A percentile compares a stretch with the other conserved stretches of the same genome.
Conservation (phyloP, 2,329 filamentous ascomycete species). For the Phialophora macrospora region DNA sequence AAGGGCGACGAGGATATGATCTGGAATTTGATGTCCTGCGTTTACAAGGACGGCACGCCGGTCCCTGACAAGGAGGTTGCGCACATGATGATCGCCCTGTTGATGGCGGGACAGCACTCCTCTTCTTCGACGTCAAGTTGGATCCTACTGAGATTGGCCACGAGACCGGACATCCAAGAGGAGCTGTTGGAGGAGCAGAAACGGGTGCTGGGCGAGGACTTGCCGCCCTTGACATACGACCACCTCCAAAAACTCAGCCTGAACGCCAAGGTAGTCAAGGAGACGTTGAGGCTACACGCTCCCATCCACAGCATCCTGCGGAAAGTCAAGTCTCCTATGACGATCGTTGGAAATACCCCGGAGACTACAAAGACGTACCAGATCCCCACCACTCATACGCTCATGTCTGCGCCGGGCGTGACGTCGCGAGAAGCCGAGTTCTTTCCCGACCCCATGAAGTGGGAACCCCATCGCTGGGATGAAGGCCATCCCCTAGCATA, state of each 20-base stretch:
- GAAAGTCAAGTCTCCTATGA: conserved; percentile 70
- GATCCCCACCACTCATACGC: conserved; percentile 77
- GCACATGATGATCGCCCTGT: conserved; percentile 83
- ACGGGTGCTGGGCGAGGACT: conserved; percentile 58
- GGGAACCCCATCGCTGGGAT: conserved; percentile 93
- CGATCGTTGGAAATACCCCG: conserved; percentile 65
- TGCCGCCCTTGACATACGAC: conserved; percentile 63
- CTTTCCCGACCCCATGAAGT: conserved; percentile 80
- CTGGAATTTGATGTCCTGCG: conserved; percentile 75
- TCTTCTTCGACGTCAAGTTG: conserved; percentile 77
- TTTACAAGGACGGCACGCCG: conserved; percentile 72
- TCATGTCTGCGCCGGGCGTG: conserved; percentile 85
- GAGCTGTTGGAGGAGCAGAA: conserved; percentile 72
- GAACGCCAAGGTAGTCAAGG: conserved; percentile 68
- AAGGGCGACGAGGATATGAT: conserved; percentile 71
- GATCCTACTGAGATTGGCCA: conserved; percentile 75
- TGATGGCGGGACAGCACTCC: conserved; percentile 84
- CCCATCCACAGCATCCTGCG: conserved; percentile 77
- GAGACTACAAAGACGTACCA: conserved; percentile 69
- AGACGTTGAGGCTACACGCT: conserved; percentile 72
- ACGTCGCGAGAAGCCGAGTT: conserved; percentile 71
- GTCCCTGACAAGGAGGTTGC: conserved; percentile 77
- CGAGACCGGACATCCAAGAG: conserved; percentile 70
- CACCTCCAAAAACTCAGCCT: conserved; percentile 66
- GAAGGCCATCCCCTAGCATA: conserved; percentile 61